phyloP scores from a whole-genome alignment of 1,284 basidiomycete species.

The Malassezia slooffiae region DNA sequence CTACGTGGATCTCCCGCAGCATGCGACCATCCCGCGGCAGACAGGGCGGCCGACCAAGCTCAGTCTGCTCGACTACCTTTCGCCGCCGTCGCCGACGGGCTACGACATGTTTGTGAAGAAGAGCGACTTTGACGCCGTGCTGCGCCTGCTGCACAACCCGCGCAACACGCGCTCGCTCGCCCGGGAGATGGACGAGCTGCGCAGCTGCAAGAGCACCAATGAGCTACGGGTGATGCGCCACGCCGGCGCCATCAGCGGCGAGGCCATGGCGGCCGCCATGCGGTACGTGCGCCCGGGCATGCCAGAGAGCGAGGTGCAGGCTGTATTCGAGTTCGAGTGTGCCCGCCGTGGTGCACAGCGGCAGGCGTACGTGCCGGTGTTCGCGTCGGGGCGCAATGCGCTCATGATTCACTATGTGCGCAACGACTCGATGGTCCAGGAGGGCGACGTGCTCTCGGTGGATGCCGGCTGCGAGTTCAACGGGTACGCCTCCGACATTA shows the following conservation, averaged over 20 bases:
- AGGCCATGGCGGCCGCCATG: conserved; percentile 42
- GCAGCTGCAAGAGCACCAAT: conserved; percentile 34
- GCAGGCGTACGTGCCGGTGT: conserved; percentile 44
- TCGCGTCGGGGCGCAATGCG: conserved; percentile 35
- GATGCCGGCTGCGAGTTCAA: conserved; percentile 50
- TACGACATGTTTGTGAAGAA: conserved; percentile 38
- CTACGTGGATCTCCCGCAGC: conserved; percentile 36
- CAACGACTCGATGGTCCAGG: conserved; percentile 28
- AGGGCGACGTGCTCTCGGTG: conserved; percentile 35
- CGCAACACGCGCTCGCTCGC: conserved; percentile 32
- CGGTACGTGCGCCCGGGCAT: conserved; percentile 22
- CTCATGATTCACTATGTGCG: conserved; percentile 39
- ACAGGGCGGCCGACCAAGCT: conserved; percentile 7
- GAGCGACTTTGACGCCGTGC: conserved; percentile 39
- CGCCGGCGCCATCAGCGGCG: conserved; percentile 29
- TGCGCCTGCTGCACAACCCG: conserved; percentile 33
- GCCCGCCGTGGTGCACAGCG: conserved; percentile 30
- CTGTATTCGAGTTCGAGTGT: conserved; percentile 38
- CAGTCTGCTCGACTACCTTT: conserved; percentile 38
- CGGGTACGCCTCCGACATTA: conserved; percentile 92
- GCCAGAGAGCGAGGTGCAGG: conserved; percentile 33
- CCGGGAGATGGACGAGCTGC: conserved; percentile 29
- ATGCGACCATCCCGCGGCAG: conserved; percentile 28
- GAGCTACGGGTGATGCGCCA: conserved; percentile 41
- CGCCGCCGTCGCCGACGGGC: conserved; percentile 28